These are phyloP conservation scores for Venturiaceae sp. DNA, from an alignment of 2,329 filamentous ascomycete species.

Conservation along the genomic window DNA sequence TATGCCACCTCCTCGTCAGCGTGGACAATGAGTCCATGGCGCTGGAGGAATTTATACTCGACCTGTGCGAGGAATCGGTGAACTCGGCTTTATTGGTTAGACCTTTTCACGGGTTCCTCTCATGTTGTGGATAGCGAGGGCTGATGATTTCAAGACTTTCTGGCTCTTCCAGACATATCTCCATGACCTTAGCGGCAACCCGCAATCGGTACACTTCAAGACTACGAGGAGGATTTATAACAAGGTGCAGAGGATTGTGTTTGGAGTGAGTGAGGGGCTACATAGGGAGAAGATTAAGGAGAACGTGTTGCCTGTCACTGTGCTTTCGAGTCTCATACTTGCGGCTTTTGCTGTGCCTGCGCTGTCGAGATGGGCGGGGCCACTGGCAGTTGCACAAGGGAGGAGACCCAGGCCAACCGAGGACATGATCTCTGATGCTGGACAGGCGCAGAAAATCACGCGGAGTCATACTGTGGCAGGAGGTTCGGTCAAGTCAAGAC, in stretches of 20 bases:
- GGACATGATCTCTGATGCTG: slow-evolving; percentile 51
- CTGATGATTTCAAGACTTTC: slow-evolving; percentile 53
- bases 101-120: slow-evolving; percentile 13
- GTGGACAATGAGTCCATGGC: slow-evolving; percentile 89
- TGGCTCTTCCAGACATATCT: slow-evolving; percentile 87
- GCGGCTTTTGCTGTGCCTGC: slow-evolving; percentile 67
- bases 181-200: slow-evolving; percentile 66
- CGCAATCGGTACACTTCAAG: slow-evolving; percentile 68
- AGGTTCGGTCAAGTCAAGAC: slow-evolving; percentile 30
- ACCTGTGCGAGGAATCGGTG: slow-evolving; percentile 79
- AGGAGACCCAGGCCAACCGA: slow-evolving; percentile 59
- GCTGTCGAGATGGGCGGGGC: slow-evolving; percentile 68
- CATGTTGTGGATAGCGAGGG: slow-evolving; percentile 9
- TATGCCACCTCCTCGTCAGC: slow-evolving; percentile 81
- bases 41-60: slow-evolving; percentile 76
- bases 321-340: slow-evolving; percentile 71
- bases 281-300: slow-evolving; percentile 70
- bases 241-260: slow-evolving; percentile 80
- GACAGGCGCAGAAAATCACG: slow-evolving; percentile 44
- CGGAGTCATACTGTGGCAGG: slow-evolving; percentile 61
- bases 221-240: slow-evolving; percentile 79
- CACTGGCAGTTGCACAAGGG: slow-evolving; percentile 72
- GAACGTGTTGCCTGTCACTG: slow-evolving; percentile 70
- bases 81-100: slow-evolving; percentile 72
- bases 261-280: slow-evolving; percentile 61